A percentile compares a stretch with the other conserved stretches of the same genome.
phyloP scores from a whole-genome alignment of 2,329 filamentous ascomycete species.

The Lasiodiplodia hormozganensis region DNA sequence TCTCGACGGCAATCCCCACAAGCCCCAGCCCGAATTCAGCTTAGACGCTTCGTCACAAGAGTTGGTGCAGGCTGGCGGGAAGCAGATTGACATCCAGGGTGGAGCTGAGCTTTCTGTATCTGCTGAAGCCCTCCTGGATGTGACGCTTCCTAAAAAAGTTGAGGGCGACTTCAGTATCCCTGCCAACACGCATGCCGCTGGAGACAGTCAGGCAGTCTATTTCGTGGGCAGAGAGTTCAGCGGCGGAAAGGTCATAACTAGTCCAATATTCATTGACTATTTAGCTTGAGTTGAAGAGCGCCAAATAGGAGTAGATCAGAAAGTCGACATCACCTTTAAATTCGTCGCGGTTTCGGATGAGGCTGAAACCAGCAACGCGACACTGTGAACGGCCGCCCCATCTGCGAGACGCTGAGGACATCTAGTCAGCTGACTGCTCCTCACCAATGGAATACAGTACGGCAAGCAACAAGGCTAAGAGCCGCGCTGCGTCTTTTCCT shows the following conservation, averaged over 20 bases:
- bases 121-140: conserved; percentile 34
- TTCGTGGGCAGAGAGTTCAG: conserved; percentile 35
- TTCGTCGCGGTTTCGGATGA: too few species aligned
- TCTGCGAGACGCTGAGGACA: too few species aligned
- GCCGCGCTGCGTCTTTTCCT: too few species aligned
- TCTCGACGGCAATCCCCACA: conserved; percentile 13
- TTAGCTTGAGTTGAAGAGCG: background rate
- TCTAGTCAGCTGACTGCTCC: too few species aligned
- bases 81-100: conserved; percentile 33
- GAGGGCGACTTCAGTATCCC: background rate
- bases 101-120: conserved; percentile 39
- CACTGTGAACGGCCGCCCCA: too few species aligned
- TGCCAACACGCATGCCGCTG: background rate
- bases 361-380: too few species aligned
- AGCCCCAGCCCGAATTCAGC: conserved; percentile 6
- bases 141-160: conserved; percentile 28
- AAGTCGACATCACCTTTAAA: too few species aligned
- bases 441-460: too few species aligned
- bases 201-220: conserved; percentile 21
- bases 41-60: background rate
- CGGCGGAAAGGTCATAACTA: conserved; percentile 37
- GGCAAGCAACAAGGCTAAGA: too few species aligned
- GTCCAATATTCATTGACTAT: conserved; percentile 33
- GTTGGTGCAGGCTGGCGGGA: conserved; percentile 30
- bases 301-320: too few species aligned